Evolutionary conservation across 2,329 filamentous ascomycete genomes (phyloP).

Genomic region (Colletotrichum graminicola): DNA sequence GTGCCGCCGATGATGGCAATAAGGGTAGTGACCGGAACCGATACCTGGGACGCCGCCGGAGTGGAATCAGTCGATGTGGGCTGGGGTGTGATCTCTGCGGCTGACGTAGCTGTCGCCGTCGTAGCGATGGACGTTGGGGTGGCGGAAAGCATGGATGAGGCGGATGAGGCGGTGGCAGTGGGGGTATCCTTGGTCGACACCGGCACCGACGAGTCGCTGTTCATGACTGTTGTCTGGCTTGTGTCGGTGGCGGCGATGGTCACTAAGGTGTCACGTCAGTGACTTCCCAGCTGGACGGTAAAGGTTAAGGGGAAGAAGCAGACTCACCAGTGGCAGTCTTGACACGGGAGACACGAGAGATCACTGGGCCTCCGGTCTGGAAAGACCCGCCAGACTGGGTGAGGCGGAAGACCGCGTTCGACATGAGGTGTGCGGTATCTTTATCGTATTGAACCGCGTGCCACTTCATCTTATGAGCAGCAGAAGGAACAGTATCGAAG

Average conservation of each 20-base stretch:
- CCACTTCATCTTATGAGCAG: neutral
- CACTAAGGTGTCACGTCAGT: neutral
- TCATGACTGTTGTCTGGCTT: neutral
- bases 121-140: neutral
- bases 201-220: neutral
- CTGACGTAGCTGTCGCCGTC: neutral
- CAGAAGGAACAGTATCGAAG: neutral
- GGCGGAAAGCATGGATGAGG: neutral
- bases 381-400: neutral
- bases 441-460: neutral
- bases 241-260: neutral
- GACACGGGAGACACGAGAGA: constrained; percentile 6
- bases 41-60: neutral
- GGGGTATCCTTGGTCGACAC: too few species aligned
- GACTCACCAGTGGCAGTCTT: constrained; percentile 16
- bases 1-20: neutral
- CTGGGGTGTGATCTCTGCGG: neutral
- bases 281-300: too few species aligned
- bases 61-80: neutral
- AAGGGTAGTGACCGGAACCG: constrained; percentile 2
- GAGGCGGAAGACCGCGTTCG: neutral
- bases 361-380: constrained; percentile 3
- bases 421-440: neutral
- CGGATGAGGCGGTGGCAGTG: neutral
- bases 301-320: neutral